Percentiles rank a stretch among this genome's conserved stretches.
Evolutionary conservation across 208 protist genomes (phyloP).

Genomic region (Acanthamoeba royreba): DNA sequence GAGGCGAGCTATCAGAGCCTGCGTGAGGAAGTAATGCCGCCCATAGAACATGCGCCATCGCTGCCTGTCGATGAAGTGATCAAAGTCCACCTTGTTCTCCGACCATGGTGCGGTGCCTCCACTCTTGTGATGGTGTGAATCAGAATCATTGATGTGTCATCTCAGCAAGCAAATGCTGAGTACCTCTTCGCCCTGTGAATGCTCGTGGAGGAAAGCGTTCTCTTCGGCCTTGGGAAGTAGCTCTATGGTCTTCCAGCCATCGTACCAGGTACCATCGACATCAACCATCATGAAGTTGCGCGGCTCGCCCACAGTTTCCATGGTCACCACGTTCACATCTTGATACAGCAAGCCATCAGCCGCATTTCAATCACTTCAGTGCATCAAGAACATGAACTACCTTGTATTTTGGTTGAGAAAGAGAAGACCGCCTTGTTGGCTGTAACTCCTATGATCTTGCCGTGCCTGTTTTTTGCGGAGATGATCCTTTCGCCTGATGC

Average conservation of each 20-base stretch:
- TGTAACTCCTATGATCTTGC: neutral
- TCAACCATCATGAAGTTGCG: neutral
- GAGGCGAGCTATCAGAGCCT: neutral
- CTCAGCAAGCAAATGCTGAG: too few relatives aligned
- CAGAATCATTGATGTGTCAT: neutral
- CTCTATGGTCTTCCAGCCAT: neutral
- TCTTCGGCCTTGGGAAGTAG: neutral
- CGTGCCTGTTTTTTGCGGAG: neutral
- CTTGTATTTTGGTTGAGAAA: neutral
- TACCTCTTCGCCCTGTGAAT: neutral
- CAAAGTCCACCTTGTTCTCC: neutral
- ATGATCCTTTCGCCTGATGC: neutral
- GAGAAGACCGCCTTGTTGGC: neutral
- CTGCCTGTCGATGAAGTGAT: neutral
- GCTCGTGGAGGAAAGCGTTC: neutral
- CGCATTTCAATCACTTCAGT: neutral
- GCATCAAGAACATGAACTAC: too few relatives aligned
- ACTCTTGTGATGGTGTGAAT: neutral
- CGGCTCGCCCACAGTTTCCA: neutral
- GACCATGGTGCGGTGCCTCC: neutral
- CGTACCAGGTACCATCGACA: neutral
- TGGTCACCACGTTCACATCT: neutral
- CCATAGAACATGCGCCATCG: neutral
- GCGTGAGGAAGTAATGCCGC: neutral
- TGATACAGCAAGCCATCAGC: neutral